Evolutionary conservation across 2,329 filamentous ascomycete species (phyloP).

Genomic region (Cladophialophora exuberans): DNA sequence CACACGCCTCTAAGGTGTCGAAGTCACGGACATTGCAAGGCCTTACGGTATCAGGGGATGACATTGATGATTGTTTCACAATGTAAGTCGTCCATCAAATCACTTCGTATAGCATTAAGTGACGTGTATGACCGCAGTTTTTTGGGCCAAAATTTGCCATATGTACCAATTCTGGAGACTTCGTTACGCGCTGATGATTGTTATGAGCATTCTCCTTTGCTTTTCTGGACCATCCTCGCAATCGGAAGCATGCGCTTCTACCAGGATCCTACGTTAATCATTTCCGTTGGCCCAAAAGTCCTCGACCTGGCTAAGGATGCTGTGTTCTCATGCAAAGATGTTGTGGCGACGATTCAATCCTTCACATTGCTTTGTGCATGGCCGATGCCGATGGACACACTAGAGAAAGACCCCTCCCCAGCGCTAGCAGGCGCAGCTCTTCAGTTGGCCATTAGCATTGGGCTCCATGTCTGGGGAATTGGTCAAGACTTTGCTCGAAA

Average conservation of each 20-base stretch:
- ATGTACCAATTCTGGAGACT: conserved; percentile 63
- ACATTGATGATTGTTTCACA: neutral
- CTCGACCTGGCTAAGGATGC: conserved; percentile 5
- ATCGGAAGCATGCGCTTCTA: conserved; percentile 63
- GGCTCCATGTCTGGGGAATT: conserved; percentile 3
- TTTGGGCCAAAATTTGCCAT: conserved; percentile 65
- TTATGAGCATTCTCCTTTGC: conserved; percentile 59
- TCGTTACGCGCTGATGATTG: conserved; percentile 58
- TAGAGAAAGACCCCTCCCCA: neutral
- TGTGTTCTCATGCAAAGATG: neutral
- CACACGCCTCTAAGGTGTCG: neutral
- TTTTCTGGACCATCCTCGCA: conserved; percentile 68
- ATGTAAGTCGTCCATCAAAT: neutral
- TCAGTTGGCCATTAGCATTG: conserved; percentile 3
- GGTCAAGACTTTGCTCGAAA: conserved; percentile 11
- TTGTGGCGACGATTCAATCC: neutral
- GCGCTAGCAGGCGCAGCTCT: conserved; percentile 2
- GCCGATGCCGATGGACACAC: conserved; percentile 6
- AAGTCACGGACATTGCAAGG: neutral
- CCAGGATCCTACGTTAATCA: conserved; percentile 56
- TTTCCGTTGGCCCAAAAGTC: conserved; percentile 42
- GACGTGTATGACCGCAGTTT: conserved; percentile 48
- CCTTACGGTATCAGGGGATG: neutral
- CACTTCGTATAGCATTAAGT: neutral
- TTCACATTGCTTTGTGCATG: conserved; percentile 10